Percentiles rank a stretch among this genome's conserved stretches.
These are phyloP conservation scores for Lagenidium giganteum DNA, from an alignment of 352 stramenopile species.

Conservation along the genomic window DNA sequence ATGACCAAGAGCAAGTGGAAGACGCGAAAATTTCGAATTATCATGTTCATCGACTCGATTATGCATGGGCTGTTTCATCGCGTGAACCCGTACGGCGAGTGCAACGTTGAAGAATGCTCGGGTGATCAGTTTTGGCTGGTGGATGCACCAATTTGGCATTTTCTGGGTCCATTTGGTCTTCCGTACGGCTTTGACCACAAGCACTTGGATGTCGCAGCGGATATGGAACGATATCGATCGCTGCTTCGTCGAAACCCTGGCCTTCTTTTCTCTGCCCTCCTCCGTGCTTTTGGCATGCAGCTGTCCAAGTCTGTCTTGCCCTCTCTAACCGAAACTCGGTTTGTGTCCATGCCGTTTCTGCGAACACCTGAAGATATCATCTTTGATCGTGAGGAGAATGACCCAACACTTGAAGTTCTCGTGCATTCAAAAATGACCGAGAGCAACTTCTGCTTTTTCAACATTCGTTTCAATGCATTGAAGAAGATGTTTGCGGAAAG, in stretches of 20 bases:
- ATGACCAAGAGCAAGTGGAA: constrained; percentile 41
- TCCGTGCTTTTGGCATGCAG: constrained; percentile 50
- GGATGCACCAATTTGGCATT: constrained; percentile 57
- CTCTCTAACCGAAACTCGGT: constrained; percentile 45
- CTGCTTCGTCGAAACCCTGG: constrained; percentile 43
- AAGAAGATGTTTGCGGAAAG: constrained; percentile 18
- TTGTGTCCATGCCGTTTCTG: constrained; percentile 48
- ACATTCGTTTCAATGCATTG: constrained; percentile 40
- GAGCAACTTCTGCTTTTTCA: constrained; percentile 54
- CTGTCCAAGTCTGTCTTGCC: constrained; percentile 46
- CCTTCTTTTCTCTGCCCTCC: constrained; percentile 46
- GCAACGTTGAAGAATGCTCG: no score
- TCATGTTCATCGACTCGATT: constrained; percentile 65
- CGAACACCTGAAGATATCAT: constrained; percentile 38
- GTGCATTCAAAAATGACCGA: constrained; percentile 34
- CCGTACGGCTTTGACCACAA: no score
- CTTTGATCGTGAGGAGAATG: constrained; percentile 44
- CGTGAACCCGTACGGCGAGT: constrained; percentile 34
- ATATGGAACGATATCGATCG: constrained; percentile 46
- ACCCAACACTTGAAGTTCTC: constrained; percentile 36
- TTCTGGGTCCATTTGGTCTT: constrained; percentile 57
- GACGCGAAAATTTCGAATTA: constrained; percentile 43
- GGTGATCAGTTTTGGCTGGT: constrained; percentile 74
- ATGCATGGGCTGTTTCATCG: no score
- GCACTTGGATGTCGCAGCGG: no score